Conservation (phyloP, 2,329 filamentous ascomycete species). For the Pseudogymnoascus sp. region DNA sequence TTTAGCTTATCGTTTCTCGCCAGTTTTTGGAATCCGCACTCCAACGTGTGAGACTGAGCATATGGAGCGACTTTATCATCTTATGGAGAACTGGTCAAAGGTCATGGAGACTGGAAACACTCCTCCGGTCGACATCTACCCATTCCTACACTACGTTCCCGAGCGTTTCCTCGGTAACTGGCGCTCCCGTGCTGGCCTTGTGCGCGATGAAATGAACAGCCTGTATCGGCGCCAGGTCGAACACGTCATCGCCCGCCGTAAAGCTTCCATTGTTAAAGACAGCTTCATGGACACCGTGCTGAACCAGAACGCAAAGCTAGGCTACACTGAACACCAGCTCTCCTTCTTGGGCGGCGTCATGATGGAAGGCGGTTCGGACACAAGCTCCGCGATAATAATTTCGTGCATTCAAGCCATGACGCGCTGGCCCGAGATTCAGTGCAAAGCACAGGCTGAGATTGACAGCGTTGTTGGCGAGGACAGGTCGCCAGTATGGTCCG, state of each 20-base stretch:
- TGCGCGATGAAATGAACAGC: constrained; percentile 33
- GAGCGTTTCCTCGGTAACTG: constrained; percentile 34
- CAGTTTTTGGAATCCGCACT: constrained; percentile 31
- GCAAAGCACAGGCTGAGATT: constrained; percentile 38
- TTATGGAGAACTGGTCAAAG: constrained; percentile 37
- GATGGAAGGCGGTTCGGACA: constrained; percentile 30
- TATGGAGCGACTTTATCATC: constrained; percentile 32
- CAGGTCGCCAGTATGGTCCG: constrained; percentile 38
- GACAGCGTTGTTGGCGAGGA: constrained; percentile 39
- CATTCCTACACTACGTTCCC: constrained; percentile 36
- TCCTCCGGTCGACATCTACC: constrained; percentile 41
- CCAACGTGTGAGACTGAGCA: constrained; percentile 26
- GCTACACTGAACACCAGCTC: constrained; percentile 27
- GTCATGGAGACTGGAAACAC: constrained; percentile 40
- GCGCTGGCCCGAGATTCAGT: constrained; percentile 32
- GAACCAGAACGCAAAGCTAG: constrained; percentile 29
- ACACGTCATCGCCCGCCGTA: constrained; percentile 28
- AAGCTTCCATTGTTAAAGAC: constrained; percentile 18
- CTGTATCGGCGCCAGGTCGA: constrained; percentile 28
- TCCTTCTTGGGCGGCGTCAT: constrained; percentile 27
- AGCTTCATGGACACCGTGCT: constrained; percentile 35
- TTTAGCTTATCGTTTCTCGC: not conserved
- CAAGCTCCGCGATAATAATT: constrained; percentile 26
- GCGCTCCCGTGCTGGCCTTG: constrained; percentile 28
- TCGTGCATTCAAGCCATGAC: constrained; percentile 30